phyloP scores from a whole-genome alignment of 2,329 filamentous ascomycete genomes.

The Colletotrichum sp. region DNA sequence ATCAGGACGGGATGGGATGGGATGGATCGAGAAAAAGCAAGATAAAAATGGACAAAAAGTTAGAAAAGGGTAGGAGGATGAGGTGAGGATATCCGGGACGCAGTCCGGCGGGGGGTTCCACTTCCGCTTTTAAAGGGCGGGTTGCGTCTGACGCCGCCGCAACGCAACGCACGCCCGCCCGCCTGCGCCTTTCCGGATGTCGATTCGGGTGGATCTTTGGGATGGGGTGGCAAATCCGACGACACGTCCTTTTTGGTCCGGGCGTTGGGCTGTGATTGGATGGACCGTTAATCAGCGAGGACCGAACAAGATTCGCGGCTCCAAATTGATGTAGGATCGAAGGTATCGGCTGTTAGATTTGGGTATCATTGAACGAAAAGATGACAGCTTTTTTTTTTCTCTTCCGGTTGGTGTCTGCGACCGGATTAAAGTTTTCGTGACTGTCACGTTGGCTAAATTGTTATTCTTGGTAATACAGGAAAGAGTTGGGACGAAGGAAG shows the following conservation, averaged over 20 bases:
- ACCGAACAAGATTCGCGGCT: background rate
- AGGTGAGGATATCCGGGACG: background rate
- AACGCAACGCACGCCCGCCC: background rate
- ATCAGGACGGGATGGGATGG: background rate
- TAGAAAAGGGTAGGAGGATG: background rate
- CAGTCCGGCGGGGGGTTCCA: constrained; percentile 6
- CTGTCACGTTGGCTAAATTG: background rate
- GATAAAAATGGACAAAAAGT: background rate
- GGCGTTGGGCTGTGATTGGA: background rate
- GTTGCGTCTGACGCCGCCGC: background rate
- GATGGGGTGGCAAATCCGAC: constrained; percentile 5
- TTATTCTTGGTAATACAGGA: background rate
- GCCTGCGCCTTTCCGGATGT: constrained; percentile 13
- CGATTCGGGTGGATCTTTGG: background rate
- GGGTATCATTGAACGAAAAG: background rate
- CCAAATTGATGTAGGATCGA: background rate
- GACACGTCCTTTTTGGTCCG: background rate
- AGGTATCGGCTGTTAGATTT: background rate
- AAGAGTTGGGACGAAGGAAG: background rate
- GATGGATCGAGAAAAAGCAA: background rate
- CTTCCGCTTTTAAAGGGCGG: background rate
- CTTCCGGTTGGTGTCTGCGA: background rate
- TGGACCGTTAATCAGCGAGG: background rate
- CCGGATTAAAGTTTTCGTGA: background rate
- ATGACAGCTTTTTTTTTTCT: background rate